Evolutionary conservation across 2,329 filamentous ascomycete species (phyloP), one percentile per base, ranked within the genome.

Genomic region (Monosporascus sp.): DNA sequence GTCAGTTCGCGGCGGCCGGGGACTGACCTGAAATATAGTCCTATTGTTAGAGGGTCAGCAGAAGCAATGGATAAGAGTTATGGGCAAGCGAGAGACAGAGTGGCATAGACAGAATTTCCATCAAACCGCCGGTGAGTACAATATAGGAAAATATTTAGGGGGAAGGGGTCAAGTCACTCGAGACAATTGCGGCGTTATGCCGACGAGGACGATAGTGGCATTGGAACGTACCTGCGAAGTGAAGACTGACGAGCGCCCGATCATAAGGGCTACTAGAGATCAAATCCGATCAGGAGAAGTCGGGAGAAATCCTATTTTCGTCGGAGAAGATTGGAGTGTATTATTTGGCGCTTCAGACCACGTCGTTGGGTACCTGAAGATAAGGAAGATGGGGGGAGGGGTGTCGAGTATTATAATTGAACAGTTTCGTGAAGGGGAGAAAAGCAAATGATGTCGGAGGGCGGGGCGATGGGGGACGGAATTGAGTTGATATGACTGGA

Each of bases 231-330:
- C 88, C 85, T 92, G 88, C 76, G 88, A 92, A 78, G 88, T 92
- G 80, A 91, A 92, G 74, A 87, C 82, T 74, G 88, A 90, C 77
- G 82, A 80, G 82, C 86, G 86, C 80, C 87, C 87, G 87, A 86
- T 88, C 88, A 91, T 91, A 87, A 86, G 86, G 80, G 85, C 87
- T 79, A 79, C 74, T 79, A 73, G 65, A 67, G 52, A 45, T 45
- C 50, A 55, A 37, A 54, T 57, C 24, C 51, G 58, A 60, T 55
- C 58, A 63, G 60, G 56, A 57, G 54, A 17, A 58, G 51, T 48
- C 55, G 57, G 47, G 45, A 52, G 50, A 58, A 56, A 46, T 53
- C 48, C 40, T 52, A 53, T 54, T 51, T 47, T 47, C 59, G 48
- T 56, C 45, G 46, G 49, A 55, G 43, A 51, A 53, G 51, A 55